These are phyloP conservation scores for Stachybotrys elegans DNA, from an alignment of 2,329 filamentous ascomycete species.

Conservation along the genomic window DNA sequence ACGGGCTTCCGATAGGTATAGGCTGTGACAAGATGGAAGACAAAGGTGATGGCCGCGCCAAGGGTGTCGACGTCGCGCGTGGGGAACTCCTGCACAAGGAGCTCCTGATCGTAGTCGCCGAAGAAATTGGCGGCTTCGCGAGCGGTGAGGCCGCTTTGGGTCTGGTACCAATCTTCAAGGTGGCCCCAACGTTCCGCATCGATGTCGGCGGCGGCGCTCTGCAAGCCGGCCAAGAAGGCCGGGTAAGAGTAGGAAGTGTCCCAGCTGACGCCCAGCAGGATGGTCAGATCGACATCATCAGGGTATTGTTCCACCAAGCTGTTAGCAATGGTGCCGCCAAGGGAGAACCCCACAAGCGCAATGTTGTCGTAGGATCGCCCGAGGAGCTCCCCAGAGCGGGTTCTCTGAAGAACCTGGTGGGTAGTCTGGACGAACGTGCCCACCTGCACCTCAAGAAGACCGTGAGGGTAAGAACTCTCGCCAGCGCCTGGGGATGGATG, in stretches of 20 bases:
- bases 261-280: constrained; percentile 12
- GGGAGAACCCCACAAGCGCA: constrained; percentile 7
- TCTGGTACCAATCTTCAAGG: constrained; percentile 10
- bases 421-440: constrained; percentile 12
- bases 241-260: constrained; percentile 11
- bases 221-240: constrained; percentile 13
- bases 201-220: constrained; percentile 9
- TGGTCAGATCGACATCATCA: constrained; percentile 9
- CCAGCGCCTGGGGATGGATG: constrained; percentile 7
- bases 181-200: constrained; percentile 12
- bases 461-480: constrained; percentile 15
- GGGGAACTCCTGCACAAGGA: constrained; percentile 9
- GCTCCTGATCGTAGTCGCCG: constrained; percentile 10
- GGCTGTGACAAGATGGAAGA: constrained; percentile 12
- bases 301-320: constrained; percentile 11
- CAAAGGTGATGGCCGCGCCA: constrained; percentile 13
- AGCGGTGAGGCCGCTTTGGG: constrained; percentile 9
- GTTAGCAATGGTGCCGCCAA: constrained; percentile 4
- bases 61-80: constrained; percentile 14
- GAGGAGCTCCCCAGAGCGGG: constrained; percentile 8
- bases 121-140: constrained; percentile 12
- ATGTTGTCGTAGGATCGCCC: constrained; percentile 10
- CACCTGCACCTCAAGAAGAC: constrained; percentile 14
- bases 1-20: constrained; percentile 11
- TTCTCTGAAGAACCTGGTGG: constrained; percentile 12